A percentile compares a stretch with the other conserved stretches of the same genome.
These are phyloP conservation scores for Hyphopichia homilentoma DNA, from an alignment of 805 yeast genomes.

Conservation along the genomic window DNA sequence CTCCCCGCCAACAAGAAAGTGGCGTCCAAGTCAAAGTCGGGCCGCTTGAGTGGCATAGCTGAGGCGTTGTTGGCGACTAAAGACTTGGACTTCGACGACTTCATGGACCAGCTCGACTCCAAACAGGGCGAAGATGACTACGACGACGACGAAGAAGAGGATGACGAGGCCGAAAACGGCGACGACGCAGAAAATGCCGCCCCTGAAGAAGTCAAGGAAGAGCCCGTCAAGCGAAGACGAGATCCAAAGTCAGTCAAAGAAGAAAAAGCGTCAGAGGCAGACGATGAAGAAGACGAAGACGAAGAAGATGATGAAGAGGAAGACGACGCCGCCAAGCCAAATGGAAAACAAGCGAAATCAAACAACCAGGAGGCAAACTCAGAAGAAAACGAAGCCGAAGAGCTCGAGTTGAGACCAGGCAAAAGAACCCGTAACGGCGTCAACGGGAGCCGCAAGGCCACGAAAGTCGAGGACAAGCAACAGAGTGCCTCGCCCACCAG, in stretches of 20 bases:
- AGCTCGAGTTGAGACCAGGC: constrained; percentile 13
- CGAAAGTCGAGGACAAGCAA: constrained; percentile 5
- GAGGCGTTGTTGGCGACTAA: constrained; percentile 38
- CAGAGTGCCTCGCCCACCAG: constrained; percentile 1
- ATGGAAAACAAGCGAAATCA: constrained; percentile 17
- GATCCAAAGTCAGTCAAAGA: too few relatives aligned
- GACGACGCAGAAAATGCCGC: constrained; percentile 12
- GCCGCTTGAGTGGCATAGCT: constrained; percentile 27
- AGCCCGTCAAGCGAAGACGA: too few relatives aligned
- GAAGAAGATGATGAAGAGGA: constrained; percentile 45
- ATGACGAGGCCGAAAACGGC: constrained; percentile 14
- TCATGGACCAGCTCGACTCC: constrained; percentile 27
- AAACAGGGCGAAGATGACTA: constrained; percentile 13
- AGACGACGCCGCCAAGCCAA: constrained; percentile 24
- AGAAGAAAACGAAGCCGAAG: constrained; percentile 21
- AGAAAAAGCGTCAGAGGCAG: constrained; percentile 7
- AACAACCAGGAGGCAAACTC: constrained; percentile 11
- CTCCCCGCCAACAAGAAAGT: constrained; percentile 18
- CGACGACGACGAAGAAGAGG: constrained; percentile 20
- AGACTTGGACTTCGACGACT: constrained; percentile 32
- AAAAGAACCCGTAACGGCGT: constrained; percentile 6
- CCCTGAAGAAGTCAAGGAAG: constrained; percentile 10
- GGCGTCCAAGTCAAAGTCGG: constrained; percentile 14
- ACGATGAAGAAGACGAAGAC: constrained; percentile 12
- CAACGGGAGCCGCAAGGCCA: constrained; percentile 3